Evolutionary conservation across 2,329 filamentous ascomycete genomes (phyloP), one percentile per base, ranked within the genome.

Genomic region (Didymosphaeria variabile): DNA sequence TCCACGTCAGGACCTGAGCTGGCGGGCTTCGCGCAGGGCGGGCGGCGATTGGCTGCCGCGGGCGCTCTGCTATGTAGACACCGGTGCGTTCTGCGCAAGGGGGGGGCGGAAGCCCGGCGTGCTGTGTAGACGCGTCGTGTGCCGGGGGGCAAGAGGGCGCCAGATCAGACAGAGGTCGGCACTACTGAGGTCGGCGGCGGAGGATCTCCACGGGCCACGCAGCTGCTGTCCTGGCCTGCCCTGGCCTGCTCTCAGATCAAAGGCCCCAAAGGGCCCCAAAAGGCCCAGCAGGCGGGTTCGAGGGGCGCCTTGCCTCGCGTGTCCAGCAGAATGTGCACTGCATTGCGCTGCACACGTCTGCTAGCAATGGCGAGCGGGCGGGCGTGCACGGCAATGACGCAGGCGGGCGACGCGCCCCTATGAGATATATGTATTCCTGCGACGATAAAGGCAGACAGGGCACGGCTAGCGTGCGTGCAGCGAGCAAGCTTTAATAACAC

Each of bases 1-100:
- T 54, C 59, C 51, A 59, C 60, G 57, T 60, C 57, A 60, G 60
- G 60, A 57, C 42, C 53, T 57, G 54, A 59, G 36, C 13, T 12
- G n/a, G 36, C 36, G 36, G n/a, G 36, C 58, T 60, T 45, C 53
- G 44, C 46, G 45, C 26, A 46, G 44, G 52, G 42, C 36, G 17
- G 13, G 26, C 21, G 17, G 23, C 44, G 36, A 57, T 57, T 60
- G 58, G 58, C 46, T 47, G 51, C n/a, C n/a, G 23, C n/a, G 57
- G 31, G 40, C 19, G 38, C 32, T 29, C 36, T 40, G 15, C 26
- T 13, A 40, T 40, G 13, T 17, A 5, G 32, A 29, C 2, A 21
- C 21, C 8, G 54, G 44, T 26, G 10, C 21, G n/a, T 31, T 5
- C 13, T 26, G 45, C 21, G 45, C 45, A 29, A 47, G 45, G 23